Evolutionary conservation across 106 monocot species (phyloP).

Genomic region (Gastrodia elata): DNA sequence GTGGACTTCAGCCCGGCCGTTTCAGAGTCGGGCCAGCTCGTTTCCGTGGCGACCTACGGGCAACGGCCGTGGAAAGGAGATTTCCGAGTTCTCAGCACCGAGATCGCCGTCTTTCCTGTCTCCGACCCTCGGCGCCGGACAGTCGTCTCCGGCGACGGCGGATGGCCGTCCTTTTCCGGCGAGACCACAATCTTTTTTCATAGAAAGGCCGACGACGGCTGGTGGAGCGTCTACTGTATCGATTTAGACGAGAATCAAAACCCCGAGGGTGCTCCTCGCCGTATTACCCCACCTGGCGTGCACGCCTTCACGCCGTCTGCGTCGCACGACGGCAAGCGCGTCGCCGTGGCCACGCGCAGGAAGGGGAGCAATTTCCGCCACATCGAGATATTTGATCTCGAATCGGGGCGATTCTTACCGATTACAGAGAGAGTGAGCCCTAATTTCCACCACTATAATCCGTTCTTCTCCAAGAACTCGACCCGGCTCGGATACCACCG

Average conservation of each 20-base stretch:
- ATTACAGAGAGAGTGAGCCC: conserved; percentile 55
- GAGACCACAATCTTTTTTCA: conserved; percentile 72
- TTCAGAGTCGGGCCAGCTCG: conserved; percentile 44
- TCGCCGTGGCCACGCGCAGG: conserved; percentile 74
- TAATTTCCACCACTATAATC: conserved; percentile 76
- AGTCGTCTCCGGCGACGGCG: conserved; percentile 30
- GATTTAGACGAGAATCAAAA: conserved; percentile 23
- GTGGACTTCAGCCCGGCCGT: conserved; percentile 78
- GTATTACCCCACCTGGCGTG: conserved; percentile 73
- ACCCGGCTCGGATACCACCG: conserved; percentile 68
- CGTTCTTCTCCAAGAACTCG: conserved; percentile 62
- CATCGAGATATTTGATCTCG: conserved; percentile 78
- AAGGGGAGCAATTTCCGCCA: conserved; percentile 39
- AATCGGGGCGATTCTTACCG: conserved; percentile 30
- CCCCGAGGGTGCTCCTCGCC: background rate
- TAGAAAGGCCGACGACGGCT: conserved; percentile 57
- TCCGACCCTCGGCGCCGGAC: conserved; percentile 28
- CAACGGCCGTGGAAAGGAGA: conserved; percentile 48
- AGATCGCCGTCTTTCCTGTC: conserved; percentile 51
- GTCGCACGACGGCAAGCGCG: conserved; percentile 27
- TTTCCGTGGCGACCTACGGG: conserved; percentile 73
- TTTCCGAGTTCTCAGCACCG: conserved; percentile 59
- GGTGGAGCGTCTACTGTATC: conserved; percentile 77
- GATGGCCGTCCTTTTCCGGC: conserved; percentile 72
- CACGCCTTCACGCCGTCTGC: conserved; percentile 83